Conservation (phyloP, 2,329 filamentous ascomycete species). For the Monosporascus sp. region DNA sequence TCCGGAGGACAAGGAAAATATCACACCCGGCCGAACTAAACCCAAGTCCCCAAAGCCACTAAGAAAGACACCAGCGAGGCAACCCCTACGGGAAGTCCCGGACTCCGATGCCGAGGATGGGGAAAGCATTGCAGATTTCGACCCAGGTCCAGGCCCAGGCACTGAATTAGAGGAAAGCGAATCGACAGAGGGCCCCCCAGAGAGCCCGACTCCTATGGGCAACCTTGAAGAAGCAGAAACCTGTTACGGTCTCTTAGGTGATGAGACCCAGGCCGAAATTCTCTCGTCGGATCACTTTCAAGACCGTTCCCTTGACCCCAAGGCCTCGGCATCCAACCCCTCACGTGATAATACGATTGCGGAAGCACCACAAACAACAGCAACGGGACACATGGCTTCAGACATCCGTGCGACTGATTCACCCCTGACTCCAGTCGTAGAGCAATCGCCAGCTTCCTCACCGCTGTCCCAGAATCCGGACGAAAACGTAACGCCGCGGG, state of each 20-base stretch:
- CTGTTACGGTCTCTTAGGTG: conserved; percentile 12
- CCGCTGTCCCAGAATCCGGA: conserved; percentile 5
- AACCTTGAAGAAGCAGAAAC: conserved; percentile 10
- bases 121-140: conserved; percentile 1
- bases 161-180: conserved; percentile 5
- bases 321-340: conserved; percentile 3
- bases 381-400: neutral
- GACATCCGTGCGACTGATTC: neutral
- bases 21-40: conserved; percentile 26
- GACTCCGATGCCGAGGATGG: conserved; percentile 21
- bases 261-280: conserved; percentile 18
- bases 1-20: conserved; percentile 29
- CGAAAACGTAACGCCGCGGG: conserved; percentile 8
- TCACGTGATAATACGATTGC: conserved; percentile 4
- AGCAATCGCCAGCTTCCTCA: conserved; percentile 8
- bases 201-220: conserved; percentile 1
- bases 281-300: conserved; percentile 9
- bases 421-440: conserved; percentile 5
- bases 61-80: conserved; percentile 13
- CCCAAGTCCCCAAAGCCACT: conserved; percentile 25
- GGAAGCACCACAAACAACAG: conserved; percentile 1
- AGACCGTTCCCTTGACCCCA: conserved; percentile 5
- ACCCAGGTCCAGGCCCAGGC: conserved; percentile 4
- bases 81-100: conserved; percentile 23
- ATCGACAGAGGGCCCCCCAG: neutral